phyloP scores from a whole-genome alignment of 192 early-diverging fungal species.

The Coemansia sp. region DNA sequence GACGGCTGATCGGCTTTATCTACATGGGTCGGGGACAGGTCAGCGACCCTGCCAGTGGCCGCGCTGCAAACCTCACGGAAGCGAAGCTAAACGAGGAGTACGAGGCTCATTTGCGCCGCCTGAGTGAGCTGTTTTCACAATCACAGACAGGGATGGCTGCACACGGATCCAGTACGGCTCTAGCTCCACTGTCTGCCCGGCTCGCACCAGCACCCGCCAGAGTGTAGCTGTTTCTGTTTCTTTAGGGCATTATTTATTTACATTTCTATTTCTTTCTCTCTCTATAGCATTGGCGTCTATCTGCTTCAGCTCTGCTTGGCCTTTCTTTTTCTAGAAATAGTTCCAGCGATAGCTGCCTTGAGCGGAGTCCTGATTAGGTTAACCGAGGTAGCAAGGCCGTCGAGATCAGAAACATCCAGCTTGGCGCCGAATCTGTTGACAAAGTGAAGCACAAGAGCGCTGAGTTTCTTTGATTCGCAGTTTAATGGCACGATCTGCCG shows the following conservation, averaged over 20 bases:
- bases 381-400: constrained; percentile 23
- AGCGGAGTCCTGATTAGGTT: constrained; percentile 26
- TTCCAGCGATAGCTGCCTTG: constrained; percentile 29
- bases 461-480: constrained; percentile 32
- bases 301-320: not conserved
- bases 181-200: not conserved
- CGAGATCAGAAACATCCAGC: constrained; percentile 15
- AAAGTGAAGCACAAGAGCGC: constrained; percentile 37
- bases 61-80: constrained; percentile 33
- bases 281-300: not conserved
- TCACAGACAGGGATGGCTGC: not conserved
- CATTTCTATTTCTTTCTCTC: not conserved
- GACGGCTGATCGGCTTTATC: constrained; percentile 70
- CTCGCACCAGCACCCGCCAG: not conserved
- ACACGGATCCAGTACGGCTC: not conserved
- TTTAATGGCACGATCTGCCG: constrained; percentile 8
- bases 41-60: constrained; percentile 19
- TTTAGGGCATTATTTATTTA: not conserved
- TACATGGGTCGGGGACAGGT: constrained; percentile 51
- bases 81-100: constrained; percentile 32
- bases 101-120: constrained; percentile 28
- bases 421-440: constrained; percentile 41
- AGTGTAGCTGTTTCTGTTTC: not conserved
- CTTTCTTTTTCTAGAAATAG: constrained; percentile 18
- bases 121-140: constrained; percentile 36